Evolutionary conservation across 2,329 filamentous ascomycete genomes (phyloP), one percentile per base, ranked within the genome.

Genomic region (Talaromyces sp.): DNA sequence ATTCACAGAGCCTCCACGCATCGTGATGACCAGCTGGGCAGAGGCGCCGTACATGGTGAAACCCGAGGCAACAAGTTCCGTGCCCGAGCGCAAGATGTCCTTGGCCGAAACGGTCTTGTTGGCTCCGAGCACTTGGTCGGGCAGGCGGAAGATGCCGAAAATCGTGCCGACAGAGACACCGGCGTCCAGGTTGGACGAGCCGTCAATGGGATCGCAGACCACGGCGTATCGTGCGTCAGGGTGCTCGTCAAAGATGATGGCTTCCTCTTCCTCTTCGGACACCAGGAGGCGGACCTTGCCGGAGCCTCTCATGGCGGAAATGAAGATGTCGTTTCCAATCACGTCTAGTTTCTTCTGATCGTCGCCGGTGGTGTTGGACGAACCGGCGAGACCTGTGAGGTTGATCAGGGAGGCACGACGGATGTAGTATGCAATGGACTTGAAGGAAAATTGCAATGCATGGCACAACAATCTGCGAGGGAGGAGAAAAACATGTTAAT

Each of bases 1-100:
- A 79, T 98, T 97, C 78, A 99, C 95, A 65, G 81, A 85, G 66
- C 93, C 91, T 68, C 88, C 91, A 79, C 89, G 91, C 92, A 98
- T 97, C 68, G 95, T 99, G 74, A 99, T 90, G 71, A 99, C 95
- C 53, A 99, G 85, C 81, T 98, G 94, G 4, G 95, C 88, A 3
- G 93, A 97, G 68, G 95, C 95, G 73, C 95, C 95, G 80, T 99
- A 99, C 95, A 99, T 99, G 78, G 95, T 99, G 85, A 99, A 99
- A n/a, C 95, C 95, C 27, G 91, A 89, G 40, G 95, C 94, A 23
- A 98, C 86, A 67, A 98, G 86, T 78, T 97, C 93, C 1, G 90
- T 94, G 61, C 95, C 95, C 0, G 95, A 90, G 77, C 88, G 88
- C 63, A 98, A 85, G 64, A 99, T 85, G 75, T 98, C 93, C 72